phyloP scores from a whole-genome alignment of 2,329 filamentous ascomycete species.

The Pseudofabraea citricarpa region DNA sequence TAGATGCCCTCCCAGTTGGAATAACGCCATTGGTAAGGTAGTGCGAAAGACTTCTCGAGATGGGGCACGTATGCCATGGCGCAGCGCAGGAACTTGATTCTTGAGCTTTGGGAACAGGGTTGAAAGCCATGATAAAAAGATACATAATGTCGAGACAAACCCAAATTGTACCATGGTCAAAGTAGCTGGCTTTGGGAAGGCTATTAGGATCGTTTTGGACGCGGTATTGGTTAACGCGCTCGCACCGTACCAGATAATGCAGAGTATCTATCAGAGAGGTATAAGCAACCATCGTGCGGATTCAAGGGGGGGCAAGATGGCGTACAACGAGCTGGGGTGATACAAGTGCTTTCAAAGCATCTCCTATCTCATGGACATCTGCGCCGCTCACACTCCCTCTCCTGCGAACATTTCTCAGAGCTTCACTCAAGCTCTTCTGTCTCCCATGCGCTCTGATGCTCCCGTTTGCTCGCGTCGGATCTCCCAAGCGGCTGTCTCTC shows the following conservation, averaged over 20 bases:
- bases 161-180: conserved; percentile 91
- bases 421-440: conserved; percentile 85
- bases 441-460: conserved; percentile 50
- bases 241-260: conserved; percentile 88
- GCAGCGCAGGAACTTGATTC: conserved; percentile 69
- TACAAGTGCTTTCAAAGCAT: conserved; percentile 83
- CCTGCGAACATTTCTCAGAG: conserved; percentile 77
- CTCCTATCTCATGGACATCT: conserved; percentile 89
- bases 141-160: conserved; percentile 84
- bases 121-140: conserved; percentile 74
- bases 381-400: conserved; percentile 85
- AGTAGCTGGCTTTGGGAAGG: conserved; percentile 84
- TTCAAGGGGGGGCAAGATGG: conserved; percentile 8
- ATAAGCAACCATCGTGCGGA: conserved; percentile 1
- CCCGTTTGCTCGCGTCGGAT: conserved; percentile 17
- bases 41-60: conserved; percentile 77
- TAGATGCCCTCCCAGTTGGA: conserved; percentile 91
- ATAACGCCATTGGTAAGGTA: conserved; percentile 85
- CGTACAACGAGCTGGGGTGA: conserved; percentile 83
- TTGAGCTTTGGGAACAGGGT: conserved; percentile 67
- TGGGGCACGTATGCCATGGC: conserved; percentile 77
- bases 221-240: conserved; percentile 97
- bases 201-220: conserved; percentile 92
- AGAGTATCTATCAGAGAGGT: conserved; percentile 61
- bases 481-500: conserved; percentile 38